Conservation (phyloP, 257 asterid species). For the Nicotiana benthamiana region DNA sequence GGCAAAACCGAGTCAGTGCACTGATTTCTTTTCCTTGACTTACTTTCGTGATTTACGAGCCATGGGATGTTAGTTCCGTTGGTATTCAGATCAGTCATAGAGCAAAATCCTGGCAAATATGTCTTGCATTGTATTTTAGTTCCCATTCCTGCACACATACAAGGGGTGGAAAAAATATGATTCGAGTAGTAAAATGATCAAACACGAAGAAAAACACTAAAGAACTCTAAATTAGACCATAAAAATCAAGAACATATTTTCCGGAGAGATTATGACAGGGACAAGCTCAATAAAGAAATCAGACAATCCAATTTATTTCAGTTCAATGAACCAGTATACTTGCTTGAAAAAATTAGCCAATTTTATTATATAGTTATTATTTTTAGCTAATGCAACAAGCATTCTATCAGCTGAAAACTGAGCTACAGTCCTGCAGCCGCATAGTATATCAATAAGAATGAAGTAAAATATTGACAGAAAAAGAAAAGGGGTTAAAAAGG, state of each 20-base stretch:
- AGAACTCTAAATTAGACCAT: background rate
- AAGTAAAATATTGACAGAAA: background rate
- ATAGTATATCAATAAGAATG: no score
- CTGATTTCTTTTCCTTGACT: constrained; percentile 19
- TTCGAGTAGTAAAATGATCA: background rate
- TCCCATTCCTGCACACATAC: constrained; percentile 55
- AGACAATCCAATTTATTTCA: background rate
- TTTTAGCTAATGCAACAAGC: no score
- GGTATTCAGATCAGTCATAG: constrained; percentile 34
- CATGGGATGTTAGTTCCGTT: constrained; percentile 24
- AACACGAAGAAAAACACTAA: background rate
- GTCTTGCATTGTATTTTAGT: constrained; percentile 47
- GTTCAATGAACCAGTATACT: background rate
- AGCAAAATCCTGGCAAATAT: constrained; percentile 22
- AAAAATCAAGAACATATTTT: background rate
- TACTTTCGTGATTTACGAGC: constrained; percentile 28
- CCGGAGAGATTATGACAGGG: background rate
- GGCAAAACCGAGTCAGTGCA: constrained; percentile 17
- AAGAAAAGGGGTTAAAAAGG: background rate
- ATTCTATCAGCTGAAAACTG: no score
- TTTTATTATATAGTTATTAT: no score
- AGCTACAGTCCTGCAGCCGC: no score
- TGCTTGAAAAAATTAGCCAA: background rate
- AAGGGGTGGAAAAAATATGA: background rate
- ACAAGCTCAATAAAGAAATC: background rate